phyloP scores from a whole-genome alignment of 257 asterid species.

The Handroanthus guayacan region DNA sequence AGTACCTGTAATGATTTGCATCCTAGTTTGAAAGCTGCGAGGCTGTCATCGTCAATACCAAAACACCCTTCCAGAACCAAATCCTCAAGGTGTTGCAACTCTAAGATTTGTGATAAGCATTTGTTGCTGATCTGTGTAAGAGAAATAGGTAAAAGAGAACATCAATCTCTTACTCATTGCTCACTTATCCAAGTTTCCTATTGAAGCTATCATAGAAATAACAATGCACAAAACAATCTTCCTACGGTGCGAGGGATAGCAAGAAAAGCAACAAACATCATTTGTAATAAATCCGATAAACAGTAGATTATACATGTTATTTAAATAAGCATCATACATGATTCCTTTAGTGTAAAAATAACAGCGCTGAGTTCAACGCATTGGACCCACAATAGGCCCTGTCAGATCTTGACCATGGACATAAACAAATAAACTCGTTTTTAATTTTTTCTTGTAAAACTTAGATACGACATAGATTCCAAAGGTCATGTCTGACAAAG shows the following conservation, averaged over 20 bases:
- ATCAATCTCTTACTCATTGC: slow-evolving; percentile 12
- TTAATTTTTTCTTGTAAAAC: neutral
- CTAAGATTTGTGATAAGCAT: slow-evolving; percentile 68
- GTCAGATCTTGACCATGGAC: neutral
- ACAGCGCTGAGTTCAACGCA: neutral
- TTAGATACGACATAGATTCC: neutral
- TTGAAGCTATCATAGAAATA: too few relatives aligned
- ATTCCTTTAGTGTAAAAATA: neutral
- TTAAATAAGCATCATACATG: neutral
- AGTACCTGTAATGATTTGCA: slow-evolving; percentile 79
- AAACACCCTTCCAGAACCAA: slow-evolving; percentile 86
- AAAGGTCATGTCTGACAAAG: neutral
- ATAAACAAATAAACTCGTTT: neutral
- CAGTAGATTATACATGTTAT: neutral
- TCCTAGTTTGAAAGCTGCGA: slow-evolving; percentile 65
- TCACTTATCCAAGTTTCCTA: neutral
- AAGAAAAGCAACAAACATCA: neutral
- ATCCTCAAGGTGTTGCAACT: slow-evolving; percentile 77
- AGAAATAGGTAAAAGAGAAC: slow-evolving; percentile 17
- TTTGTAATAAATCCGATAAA: neutral
- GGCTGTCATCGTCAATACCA: slow-evolving; percentile 81
- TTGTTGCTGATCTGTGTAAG: slow-evolving; percentile 66
- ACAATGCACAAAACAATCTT: neutral
- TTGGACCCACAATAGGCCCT: slow-evolving; percentile 16
- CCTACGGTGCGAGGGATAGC: neutral